Conservation (phyloP, 257 asterid species). For the Marsdenia floribunda region DNA sequence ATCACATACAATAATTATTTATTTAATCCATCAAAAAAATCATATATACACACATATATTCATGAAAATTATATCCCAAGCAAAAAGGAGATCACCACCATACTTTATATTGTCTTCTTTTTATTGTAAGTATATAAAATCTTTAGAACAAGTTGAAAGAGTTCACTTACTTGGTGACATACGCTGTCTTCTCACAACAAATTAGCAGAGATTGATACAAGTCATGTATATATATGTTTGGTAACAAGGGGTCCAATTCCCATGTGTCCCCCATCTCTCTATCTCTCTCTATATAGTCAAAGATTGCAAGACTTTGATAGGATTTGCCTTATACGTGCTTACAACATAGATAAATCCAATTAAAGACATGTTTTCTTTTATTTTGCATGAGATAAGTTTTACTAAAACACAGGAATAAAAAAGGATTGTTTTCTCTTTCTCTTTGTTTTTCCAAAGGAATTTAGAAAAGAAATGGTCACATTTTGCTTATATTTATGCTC, state of each 20-base stretch:
- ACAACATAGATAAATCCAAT: neutral
- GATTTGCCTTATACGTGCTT: neutral
- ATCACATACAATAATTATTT: too few species aligned
- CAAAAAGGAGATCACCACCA: neutral
- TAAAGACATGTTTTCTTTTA: too few species aligned
- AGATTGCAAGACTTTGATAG: neutral
- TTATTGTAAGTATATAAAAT: neutral
- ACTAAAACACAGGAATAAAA: too few species aligned
- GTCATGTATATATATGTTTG: neutral
- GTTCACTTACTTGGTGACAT: neutral
- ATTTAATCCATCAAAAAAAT: too few species aligned
- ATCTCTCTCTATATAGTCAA: neutral
- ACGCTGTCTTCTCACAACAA: neutral
- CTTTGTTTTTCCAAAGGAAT: neutral
- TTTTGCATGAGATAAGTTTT: neutral
- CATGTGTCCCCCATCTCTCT: neutral
- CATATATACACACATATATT: too few species aligned
- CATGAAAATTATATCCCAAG: neutral
- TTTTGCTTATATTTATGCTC: neutral
- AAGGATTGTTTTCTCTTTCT: neutral
- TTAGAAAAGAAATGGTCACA: neutral
- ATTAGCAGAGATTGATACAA: neutral
- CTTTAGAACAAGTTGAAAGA: neutral
- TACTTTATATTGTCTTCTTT: neutral
- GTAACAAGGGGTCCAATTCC: slow-evolving; percentile 5